Percentiles rank a stretch among this genome's conserved stretches.
Evolutionary conservation across 441 rosid genomes (phyloP).

Genomic region (Gossypium schwendimanii): DNA sequence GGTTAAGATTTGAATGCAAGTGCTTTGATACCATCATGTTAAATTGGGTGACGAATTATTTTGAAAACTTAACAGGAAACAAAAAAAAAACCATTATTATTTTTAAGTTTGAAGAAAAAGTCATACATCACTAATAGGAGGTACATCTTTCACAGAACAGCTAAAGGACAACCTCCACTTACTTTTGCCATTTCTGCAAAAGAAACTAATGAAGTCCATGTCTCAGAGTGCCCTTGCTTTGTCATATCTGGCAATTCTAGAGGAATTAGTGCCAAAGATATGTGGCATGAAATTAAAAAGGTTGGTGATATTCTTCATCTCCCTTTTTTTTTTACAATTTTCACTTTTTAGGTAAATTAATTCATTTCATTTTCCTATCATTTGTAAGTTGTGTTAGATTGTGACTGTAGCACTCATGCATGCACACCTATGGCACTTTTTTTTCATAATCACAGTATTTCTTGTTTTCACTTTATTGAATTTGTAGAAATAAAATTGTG

Average conservation of each 20-base stretch:
- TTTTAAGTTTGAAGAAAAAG: neutral
- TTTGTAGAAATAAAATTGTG: neutral
- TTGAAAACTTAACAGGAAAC: neutral
- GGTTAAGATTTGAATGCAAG: neutral
- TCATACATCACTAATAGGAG: constrained; percentile 8
- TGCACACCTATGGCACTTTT: neutral
- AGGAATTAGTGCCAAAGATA: constrained; percentile 57
- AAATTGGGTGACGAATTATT: neutral
- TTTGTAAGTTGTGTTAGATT: neutral
- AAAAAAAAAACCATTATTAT: neutral
- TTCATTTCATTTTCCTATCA: neutral
- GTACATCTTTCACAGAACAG: constrained; percentile 49
- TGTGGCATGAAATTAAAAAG: constrained; percentile 70
- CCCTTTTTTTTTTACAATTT: neutral
- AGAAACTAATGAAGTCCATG: constrained; percentile 55
- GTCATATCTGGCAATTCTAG: constrained; percentile 39
- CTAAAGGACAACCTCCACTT: constrained; percentile 64
- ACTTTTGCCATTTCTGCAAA: constrained; percentile 59
- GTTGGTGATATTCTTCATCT: constrained; percentile 17
- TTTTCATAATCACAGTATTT: neutral
- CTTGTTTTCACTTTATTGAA: neutral
- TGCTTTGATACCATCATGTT: neutral
- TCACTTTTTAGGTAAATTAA: neutral
- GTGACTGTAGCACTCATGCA: neutral
- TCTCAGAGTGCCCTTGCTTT: constrained; percentile 62